These are phyloP conservation scores for Pelargonium exstipulatum DNA, from an alignment of 441 rosid species.

Conservation along the genomic window DNA sequence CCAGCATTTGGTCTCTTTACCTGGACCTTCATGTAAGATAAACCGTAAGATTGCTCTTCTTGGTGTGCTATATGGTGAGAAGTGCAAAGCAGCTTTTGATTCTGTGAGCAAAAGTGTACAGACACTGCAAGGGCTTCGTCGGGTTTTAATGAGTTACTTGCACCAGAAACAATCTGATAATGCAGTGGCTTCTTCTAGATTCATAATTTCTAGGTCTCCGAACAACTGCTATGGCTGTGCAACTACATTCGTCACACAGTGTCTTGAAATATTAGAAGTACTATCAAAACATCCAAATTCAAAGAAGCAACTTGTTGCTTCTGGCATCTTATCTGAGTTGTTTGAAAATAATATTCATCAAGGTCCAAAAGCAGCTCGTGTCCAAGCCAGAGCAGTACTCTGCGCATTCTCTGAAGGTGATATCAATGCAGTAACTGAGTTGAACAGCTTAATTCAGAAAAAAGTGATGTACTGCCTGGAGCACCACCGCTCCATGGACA, in stretches of 20 bases:
- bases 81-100: constrained; percentile 99
- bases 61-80: constrained; percentile 99
- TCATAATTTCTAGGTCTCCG: constrained; percentile 87
- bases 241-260: constrained; percentile 91
- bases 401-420: constrained; percentile 98
- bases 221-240: constrained; percentile 99
- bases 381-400: constrained; percentile 95
- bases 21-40: constrained; percentile 98
- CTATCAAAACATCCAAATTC: constrained; percentile 77
- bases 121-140: constrained; percentile 98
- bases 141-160: constrained; percentile 95
- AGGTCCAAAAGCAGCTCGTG: constrained; percentile 90
- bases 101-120: constrained; percentile 99
- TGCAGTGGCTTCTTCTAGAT: constrained; percentile 63
- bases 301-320: constrained; percentile 89
- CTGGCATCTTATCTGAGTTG: constrained; percentile 89
- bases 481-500: constrained; percentile 99
- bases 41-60: constrained; percentile 99
- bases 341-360: constrained; percentile 99
- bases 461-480: constrained; percentile 99
- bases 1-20: constrained; percentile 99
- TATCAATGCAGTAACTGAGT: constrained; percentile 74
- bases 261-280: constrained; percentile 90
- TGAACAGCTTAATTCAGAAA: constrained; percentile 90
- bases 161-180: constrained; percentile 87